Conservation (phyloP, 2,329 filamentous ascomycete species). For the Talaromyces verruculosus region DNA sequence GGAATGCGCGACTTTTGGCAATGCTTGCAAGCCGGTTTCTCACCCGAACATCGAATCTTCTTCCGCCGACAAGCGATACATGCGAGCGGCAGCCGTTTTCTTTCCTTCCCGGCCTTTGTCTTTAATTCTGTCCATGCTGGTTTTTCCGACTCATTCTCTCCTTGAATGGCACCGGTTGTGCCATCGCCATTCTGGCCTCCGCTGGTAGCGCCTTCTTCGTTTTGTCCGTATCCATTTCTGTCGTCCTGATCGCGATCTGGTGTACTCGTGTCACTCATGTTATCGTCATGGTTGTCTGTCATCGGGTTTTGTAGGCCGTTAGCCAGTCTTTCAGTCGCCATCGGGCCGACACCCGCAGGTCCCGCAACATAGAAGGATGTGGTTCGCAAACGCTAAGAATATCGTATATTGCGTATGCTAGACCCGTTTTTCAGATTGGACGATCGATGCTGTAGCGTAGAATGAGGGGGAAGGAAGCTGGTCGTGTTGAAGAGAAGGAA, state of each 20-base stretch:
- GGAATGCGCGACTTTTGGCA: constrained; percentile 88
- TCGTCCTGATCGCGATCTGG: constrained; percentile 34
- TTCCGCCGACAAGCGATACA: constrained; percentile 96
- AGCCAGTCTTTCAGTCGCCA: constrained; percentile 36
- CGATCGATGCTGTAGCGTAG: background rate
- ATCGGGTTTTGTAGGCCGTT: constrained; percentile 33
- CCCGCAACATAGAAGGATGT: constrained; percentile 9
- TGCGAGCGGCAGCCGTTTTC: constrained; percentile 86
- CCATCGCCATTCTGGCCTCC: constrained; percentile 21
- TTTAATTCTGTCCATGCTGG: constrained; percentile 79
- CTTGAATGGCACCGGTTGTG: constrained; percentile 24
- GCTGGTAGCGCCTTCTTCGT: constrained; percentile 24
- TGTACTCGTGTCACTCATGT: constrained; percentile 39
- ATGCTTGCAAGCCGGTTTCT: constrained; percentile 97
- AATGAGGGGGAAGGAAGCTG: background rate
- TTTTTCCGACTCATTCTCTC: constrained; percentile 58
- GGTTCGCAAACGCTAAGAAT: background rate
- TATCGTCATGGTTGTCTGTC: constrained; percentile 31
- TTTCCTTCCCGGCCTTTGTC: constrained; percentile 91
- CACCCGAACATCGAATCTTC: constrained; percentile 96
- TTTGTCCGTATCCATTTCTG: constrained; percentile 24
- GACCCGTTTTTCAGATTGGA: background rate
- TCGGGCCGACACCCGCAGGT: constrained; percentile 39
- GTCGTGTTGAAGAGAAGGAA: background rate
- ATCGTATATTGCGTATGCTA: background rate